phyloP scores from a whole-genome alignment of 164 flowering plant genomes.

The Tetrastigma voinierianum region DNA sequence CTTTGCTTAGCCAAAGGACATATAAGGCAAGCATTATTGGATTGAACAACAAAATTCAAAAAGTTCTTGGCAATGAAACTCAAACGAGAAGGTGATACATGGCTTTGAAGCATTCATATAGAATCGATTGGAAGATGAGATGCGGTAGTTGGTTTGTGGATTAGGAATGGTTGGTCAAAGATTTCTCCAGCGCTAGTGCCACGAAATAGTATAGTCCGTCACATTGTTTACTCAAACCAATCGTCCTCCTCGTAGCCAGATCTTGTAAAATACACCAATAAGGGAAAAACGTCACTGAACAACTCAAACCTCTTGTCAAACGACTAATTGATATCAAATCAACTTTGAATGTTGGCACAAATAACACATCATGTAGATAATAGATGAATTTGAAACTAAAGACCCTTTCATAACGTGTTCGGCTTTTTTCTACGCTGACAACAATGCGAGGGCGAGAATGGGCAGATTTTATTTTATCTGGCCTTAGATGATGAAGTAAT shows the following conservation, averaged over 20 bases:
- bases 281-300: background rate
- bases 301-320: background rate
- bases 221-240: background rate
- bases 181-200: background rate
- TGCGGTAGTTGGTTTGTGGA: background rate
- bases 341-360: too few species aligned
- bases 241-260: too few species aligned
- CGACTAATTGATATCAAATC: background rate
- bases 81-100: background rate
- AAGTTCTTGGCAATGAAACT: background rate
- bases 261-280: background rate
- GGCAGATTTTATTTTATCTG: too few species aligned
- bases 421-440: too few species aligned
- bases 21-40: background rate
- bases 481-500: too few species aligned
- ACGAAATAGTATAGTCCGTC: background rate
- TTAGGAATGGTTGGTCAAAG: background rate
- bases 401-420: too few species aligned
- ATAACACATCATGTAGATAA: too few species aligned
- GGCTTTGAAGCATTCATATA: background rate
- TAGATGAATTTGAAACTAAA: too few species aligned
- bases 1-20: background rate
- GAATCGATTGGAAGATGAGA: background rate
- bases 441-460: too few species aligned
- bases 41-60: background rate